phyloP scores from a whole-genome alignment of 179 eudicot species.

The Patellifolia procumbens region DNA sequence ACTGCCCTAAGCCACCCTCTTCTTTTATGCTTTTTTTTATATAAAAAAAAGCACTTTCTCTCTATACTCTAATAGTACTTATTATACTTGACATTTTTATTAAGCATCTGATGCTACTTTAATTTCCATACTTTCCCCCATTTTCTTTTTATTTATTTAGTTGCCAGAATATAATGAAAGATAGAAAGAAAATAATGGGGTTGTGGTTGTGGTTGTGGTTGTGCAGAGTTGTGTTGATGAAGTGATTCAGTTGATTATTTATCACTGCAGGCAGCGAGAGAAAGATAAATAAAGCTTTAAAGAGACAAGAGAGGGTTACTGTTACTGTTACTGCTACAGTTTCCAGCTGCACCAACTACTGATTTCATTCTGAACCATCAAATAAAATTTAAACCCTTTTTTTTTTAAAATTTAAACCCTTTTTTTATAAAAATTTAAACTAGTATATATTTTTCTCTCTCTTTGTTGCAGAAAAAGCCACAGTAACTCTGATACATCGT shows the following conservation, averaged over 20 bases:
- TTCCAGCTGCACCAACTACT: slow-evolving; percentile 15
- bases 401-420: too few relatives aligned
- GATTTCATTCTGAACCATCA: too few relatives aligned
- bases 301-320: slow-evolving; percentile 8
- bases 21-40: background rate
- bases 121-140: background rate
- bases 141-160: background rate
- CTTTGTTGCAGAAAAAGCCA: slow-evolving; percentile 31
- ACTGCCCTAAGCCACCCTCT: background rate
- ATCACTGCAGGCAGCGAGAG: slow-evolving; percentile 22
- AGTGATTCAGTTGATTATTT: slow-evolving; percentile 10
- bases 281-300: too few relatives aligned
- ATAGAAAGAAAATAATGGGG: too few relatives aligned
- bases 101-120: slow-evolving; percentile 26
- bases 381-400: too few relatives aligned
- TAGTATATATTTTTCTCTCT: background rate
- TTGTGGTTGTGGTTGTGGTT: too few relatives aligned
- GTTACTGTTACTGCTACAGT: too few relatives aligned
- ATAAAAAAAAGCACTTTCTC: too few relatives aligned
- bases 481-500: slow-evolving; percentile 34
- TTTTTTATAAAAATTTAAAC: too few relatives aligned
- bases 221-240: background rate
- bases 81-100: background rate
- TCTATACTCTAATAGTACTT: too few relatives aligned
- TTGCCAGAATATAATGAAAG: background rate